Base-by-base conservation (phyloP, 2,329 filamentous ascomycete species). In the Seiridium cupressi region DNA sequence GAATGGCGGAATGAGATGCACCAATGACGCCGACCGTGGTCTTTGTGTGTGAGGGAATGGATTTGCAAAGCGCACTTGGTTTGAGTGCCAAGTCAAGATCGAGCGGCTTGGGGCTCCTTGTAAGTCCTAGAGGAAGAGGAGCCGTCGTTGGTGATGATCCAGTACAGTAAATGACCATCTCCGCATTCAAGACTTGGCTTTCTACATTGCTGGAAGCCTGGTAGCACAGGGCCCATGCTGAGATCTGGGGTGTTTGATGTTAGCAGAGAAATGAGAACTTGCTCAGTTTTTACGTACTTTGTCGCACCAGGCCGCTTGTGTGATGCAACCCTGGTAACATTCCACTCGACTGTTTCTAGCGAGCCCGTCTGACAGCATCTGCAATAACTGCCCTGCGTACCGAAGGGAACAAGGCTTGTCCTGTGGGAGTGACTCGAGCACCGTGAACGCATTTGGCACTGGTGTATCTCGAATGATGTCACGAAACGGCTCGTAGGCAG, bases 1-100 rank as follows among this genome's bases (percentile, higher is more conserved):
- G 77, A 53, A 89, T 84, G 13, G 86, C 86, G 48, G 82, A 86
- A 71, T 89, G 86, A 2, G 85, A 88, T 48, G 84, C 84, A 38
- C 86, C 86, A 10, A 89, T 76, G 6, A 89, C 83, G 10, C 78
- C 84, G n/a, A 89, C 71, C 6, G 72, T 64, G 10, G 63, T 63
- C 34, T 76, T 67, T 5, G 10, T 42, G 38, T n/a, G 6, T 5
- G 68, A 62, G 8, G 74, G 73, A 7, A 84, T 71, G 18, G 70
- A 63, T 5, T 73, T 68, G 5, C 75, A 65, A 11, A 87, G 76
- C 2, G 75, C 66, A 1, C 79, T 79, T 4, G 85, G 85, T 26
- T 81, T 81, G 7, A 89, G 77, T 3, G 82, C 83, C 5, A 74
- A 70, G 66, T 88, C 85, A 9, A 89, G 79, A 62, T 84, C 74